phyloP scores from a whole-genome alignment of 2,329 filamentous ascomycete genomes.

The Annulohypoxylon truncatum region DNA sequence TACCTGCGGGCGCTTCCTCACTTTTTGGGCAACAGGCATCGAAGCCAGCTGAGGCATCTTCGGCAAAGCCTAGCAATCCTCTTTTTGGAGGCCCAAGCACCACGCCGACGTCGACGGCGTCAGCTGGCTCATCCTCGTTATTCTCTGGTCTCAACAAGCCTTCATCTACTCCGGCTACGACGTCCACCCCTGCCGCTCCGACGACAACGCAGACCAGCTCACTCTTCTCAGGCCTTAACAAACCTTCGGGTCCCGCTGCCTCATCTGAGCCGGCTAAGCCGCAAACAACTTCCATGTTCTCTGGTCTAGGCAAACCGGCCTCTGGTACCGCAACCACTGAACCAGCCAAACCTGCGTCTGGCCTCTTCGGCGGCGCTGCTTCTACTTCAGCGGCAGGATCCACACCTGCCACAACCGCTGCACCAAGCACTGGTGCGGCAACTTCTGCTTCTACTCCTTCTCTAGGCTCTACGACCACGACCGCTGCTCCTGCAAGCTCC shows the following conservation, averaged over 20 bases:
- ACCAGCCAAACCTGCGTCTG: conserved; percentile 45
- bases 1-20: conserved; percentile 28
- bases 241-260: conserved; percentile 41
- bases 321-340: conserved; percentile 45
- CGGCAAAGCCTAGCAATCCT: conserved; percentile 38
- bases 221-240: conserved; percentile 39
- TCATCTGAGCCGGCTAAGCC: conserved; percentile 47
- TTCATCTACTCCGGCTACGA: conserved; percentile 31
- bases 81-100: conserved; percentile 41
- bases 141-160: conserved; percentile 34
- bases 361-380: conserved; percentile 46
- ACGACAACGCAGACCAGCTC: conserved; percentile 38
- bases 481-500: conserved; percentile 49
- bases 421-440: conserved; percentile 44
- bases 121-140: conserved; percentile 43
- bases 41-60: conserved; percentile 43
- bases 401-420: conserved; percentile 43
- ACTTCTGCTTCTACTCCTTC: conserved; percentile 45
- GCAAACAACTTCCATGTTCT: conserved; percentile 48
- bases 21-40: conserved; percentile 40
- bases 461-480: conserved; percentile 45
- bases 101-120: conserved; percentile 28
- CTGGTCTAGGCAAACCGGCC: conserved; percentile 35
- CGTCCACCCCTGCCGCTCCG: conserved; percentile 36
- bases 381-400: conserved; percentile 40